Base-by-base conservation (phyloP, 768 basidiomycete species). In the Cystofilobasidium macerans region DNA sequence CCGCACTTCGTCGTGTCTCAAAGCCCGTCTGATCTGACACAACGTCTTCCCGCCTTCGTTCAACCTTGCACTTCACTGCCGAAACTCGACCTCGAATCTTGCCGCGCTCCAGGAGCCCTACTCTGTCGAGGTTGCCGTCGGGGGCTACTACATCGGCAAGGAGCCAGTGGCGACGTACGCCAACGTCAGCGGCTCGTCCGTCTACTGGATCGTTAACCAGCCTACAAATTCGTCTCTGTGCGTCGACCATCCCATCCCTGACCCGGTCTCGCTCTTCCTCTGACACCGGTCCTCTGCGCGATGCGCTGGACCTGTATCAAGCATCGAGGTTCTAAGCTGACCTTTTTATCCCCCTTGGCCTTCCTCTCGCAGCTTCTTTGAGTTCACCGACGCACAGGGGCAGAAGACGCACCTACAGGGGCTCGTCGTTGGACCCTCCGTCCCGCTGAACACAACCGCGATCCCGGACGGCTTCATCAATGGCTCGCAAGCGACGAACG, bases 181-280 rank as follows among this genome's bases (percentile, higher is more conserved):
- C 11, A 67, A 67, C 59, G 57, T 61, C 48, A 57, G 47, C 59
- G 45, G 32, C 7, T 26, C 51, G 7, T 40, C 38, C 3, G 42
- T 62, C 24, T 67, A 45, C 59, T 67, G 65, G 65, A 56, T 67
- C 60, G 65, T 67, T 42, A 45, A 62, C 60, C 65, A 67, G 38
- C 38, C 56, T 57, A 33, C 57, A 6, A 35, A 24, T 1, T 36
- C 57, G 14, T 65, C 64, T 5, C 48, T 59, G 65, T 67, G 26
- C 51, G 65, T 67, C 45, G 16, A 8, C 16, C 3, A n/a, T 45
- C 33, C 43, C 48, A 2, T 13, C 45, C 47, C 32, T 20, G 20
- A 26, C 33, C 62, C 18, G 3, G 16, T n/a, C 24, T 36, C 22
- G 9, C 38, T 30, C 38, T 38, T 24, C 28, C 40, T 5, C n/a